Conservation (phyloP, 495 filamentous ascomycete genomes). For the Geoglossum glabrum region DNA sequence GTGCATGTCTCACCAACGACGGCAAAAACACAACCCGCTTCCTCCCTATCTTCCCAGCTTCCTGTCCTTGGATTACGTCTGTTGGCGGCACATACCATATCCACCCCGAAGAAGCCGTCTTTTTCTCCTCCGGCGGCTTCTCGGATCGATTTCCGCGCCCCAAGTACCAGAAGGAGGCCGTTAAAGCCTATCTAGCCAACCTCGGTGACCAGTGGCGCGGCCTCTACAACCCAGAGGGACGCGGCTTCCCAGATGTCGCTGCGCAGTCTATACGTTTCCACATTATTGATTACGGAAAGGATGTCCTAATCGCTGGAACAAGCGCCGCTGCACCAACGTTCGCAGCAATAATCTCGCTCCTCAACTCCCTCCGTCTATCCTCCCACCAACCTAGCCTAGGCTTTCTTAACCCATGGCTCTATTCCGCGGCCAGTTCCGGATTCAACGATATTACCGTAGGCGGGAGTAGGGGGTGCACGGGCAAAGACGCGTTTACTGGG, state of each 20-base stretch:
- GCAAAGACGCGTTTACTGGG: slow-evolving; percentile 25
- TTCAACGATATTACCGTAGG: slow-evolving; percentile 45
- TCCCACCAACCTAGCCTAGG: slow-evolving; percentile 37
- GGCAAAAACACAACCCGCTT: slow-evolving; percentile 45
- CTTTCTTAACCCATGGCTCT: slow-evolving; percentile 61
- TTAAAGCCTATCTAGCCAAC: slow-evolving; percentile 32
- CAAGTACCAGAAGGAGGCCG: slow-evolving; percentile 36
- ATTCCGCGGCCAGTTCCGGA: slow-evolving; percentile 27
- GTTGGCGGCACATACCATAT: slow-evolving; percentile 46
- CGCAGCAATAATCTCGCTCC: slow-evolving; percentile 38
- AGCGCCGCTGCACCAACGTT: slow-evolving; percentile 39
- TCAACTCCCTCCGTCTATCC: slow-evolving; percentile 45
- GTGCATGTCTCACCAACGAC: slow-evolving; percentile 43
- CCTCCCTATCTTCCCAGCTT: slow-evolving; percentile 47
- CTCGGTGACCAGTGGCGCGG: slow-evolving; percentile 24
- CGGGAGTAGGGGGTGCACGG: slow-evolving; percentile 39
- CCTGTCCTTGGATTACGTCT: slow-evolving; percentile 53
- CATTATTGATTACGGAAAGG: slow-evolving; percentile 30
- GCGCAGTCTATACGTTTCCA: slow-evolving; percentile 37
- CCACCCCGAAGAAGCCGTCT: slow-evolving; percentile 39
- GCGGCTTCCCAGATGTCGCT: slow-evolving; percentile 54
- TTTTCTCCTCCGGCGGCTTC: slow-evolving; percentile 40
- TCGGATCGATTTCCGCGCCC: slow-evolving; percentile 42
- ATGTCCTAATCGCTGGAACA: slow-evolving; percentile 38
- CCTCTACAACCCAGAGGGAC: slow-evolving; percentile 40